Evolutionary conservation across 1,284 basidiomycete species (phyloP).

Genomic region (Apiotrichum montevideense): DNA sequence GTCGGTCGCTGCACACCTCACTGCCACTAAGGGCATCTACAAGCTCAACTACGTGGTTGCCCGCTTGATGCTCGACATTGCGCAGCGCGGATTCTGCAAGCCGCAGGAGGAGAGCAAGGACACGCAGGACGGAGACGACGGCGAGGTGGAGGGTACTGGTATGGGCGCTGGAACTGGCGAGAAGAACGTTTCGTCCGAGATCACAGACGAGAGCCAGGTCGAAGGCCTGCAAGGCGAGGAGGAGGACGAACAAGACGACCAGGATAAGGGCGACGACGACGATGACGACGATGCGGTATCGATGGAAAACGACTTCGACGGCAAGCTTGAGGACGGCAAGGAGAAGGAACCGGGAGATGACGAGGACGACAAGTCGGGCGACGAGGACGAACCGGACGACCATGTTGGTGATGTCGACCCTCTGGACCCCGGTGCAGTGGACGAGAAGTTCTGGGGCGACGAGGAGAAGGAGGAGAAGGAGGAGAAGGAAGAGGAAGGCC

Average conservation of each 20-base stretch:
- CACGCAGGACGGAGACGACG: slow-evolving; percentile 53
- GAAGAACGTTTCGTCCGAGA: slow-evolving; percentile 85
- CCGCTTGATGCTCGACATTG: slow-evolving; percentile 66
- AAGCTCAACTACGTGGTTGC: slow-evolving; percentile 77
- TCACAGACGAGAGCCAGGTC: slow-evolving; percentile 91
- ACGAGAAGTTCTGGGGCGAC: slow-evolving; percentile 96
- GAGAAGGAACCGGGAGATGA: slow-evolving; percentile 55
- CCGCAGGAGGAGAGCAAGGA: slow-evolving; percentile 63
- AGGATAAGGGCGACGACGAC: slow-evolving; percentile 56
- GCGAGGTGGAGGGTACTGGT: slow-evolving; percentile 63
- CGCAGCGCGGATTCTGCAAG: slow-evolving; percentile 85
- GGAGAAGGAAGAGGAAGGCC: slow-evolving; percentile 25
- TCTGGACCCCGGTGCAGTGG: slow-evolving; percentile 77
- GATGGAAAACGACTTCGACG: slow-evolving; percentile 61
- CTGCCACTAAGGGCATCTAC: slow-evolving; percentile 64
- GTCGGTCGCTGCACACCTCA: slow-evolving; percentile 18
- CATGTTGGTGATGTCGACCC: slow-evolving; percentile 78
- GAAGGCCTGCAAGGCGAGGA: slow-evolving; percentile 81
- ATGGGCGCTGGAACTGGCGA: slow-evolving; percentile 76
- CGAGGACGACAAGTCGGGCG: slow-evolving; percentile 54
- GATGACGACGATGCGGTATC: slow-evolving; percentile 59
- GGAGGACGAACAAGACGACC: slow-evolving; percentile 53
- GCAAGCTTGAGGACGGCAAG: slow-evolving; percentile 71
- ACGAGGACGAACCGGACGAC: slow-evolving; percentile 66
- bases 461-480: slow-evolving; percentile 55